Evolutionary conservation across 1,139 yeast genomes (phyloP), one percentile per base, ranked within the genome.

Genomic region (Candida neerlandica): DNA sequence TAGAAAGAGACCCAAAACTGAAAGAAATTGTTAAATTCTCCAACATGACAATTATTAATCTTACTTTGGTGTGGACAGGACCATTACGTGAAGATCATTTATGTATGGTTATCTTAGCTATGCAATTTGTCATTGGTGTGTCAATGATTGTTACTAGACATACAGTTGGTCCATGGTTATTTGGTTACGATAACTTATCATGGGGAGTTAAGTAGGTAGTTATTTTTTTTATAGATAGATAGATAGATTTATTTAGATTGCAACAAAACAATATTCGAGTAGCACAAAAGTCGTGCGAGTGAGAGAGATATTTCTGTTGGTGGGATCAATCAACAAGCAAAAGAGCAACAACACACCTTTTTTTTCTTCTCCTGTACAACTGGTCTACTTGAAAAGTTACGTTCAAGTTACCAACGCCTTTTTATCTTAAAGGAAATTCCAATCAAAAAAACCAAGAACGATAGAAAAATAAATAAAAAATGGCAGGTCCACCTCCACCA

Each of bases 41-140:
- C 15, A 94, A 94, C 63, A 76, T 94, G 81, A 94, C 99, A 4
- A 70, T 94, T 46, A 90, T 94, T 55, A 95, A 92, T 65, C 73
- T 94, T 54, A 77, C 81, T 4, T 73, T 94, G 43, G 96, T 92
- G 7, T 83, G 91, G 86, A 73, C 86, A 46, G 99, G 99, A 0
- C 97, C 98, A 2, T 67, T 87, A 75, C 78, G 94, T 51, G 99
- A 94, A 65, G 96, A 89, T 61, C 71, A 65, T 21, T 73, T 94
- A 49, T 88, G 97, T 54, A 52, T 70, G 27, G 61, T 78, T 4
- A 76, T 94, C 21, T 65, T 94, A 62, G 59, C 59, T 0, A 58
- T 83, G 19, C 99, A 94, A 63, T 80, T 89, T 41, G 51, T 67
- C 0, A 66, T 85, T 45, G 97, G 98, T 0, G 50, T 89, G 1